phyloP scores from a whole-genome alignment of 257 asterid species.

The Forsythia suspensa region DNA sequence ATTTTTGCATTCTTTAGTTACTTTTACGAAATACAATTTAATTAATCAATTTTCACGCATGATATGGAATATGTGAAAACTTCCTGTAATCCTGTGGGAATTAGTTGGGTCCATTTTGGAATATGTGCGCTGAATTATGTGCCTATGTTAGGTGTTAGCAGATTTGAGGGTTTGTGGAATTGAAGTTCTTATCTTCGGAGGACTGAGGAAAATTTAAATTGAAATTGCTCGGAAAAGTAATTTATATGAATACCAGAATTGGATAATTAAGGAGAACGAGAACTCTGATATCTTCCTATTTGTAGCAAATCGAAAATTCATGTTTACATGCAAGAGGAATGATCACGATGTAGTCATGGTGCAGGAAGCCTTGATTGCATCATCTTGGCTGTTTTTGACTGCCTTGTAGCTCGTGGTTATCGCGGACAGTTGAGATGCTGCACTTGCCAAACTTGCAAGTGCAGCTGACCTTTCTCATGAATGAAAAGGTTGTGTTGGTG shows the following conservation, averaged over 20 bases:
- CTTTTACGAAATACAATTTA: not conserved
- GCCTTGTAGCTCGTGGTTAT: not conserved
- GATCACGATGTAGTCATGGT: not conserved
- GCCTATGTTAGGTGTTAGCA: not conserved
- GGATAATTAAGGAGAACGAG: not conserved
- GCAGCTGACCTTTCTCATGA: not conserved
- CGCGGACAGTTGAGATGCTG: not conserved
- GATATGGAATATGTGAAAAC: not conserved
- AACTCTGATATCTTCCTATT: not conserved
- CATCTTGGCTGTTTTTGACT: not conserved
- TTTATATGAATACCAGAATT: not conserved
- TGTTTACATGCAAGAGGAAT: not conserved
- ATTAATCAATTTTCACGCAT: not conserved
- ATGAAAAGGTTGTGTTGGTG: not conserved
- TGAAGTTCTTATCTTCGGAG: not conserved
- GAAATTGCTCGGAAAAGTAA: not conserved
- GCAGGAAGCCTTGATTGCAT: not conserved
- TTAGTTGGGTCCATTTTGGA: not conserved
- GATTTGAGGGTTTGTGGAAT: not conserved
- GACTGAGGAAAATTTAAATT: not conserved
- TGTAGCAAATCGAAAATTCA: not conserved
- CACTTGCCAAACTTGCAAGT: no score
- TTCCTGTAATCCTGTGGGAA: not conserved
- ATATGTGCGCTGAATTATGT: not conserved
- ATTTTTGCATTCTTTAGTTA: conserved; percentile 9